phyloP scores from a whole-genome alignment of 306 rosid genomes.

The Casuarina cunninghamiana region DNA sequence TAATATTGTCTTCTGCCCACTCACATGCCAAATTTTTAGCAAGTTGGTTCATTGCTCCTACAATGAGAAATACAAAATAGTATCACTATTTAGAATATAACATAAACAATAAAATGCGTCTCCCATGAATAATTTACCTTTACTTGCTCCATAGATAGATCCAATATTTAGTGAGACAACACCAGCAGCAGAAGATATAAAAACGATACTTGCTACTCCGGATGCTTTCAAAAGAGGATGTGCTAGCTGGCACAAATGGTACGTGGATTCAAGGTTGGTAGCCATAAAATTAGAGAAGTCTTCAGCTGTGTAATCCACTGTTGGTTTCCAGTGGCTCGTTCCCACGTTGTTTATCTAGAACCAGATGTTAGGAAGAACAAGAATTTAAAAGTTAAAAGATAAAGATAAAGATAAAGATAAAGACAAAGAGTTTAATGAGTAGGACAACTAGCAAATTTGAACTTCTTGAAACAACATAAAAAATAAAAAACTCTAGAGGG shows the following conservation, averaged over 20 bases:
- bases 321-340: not conserved
- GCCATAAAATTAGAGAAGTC: slow-evolving; percentile 34
- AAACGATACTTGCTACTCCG: slow-evolving; percentile 35
- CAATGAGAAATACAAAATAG: not conserved
- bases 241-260: slow-evolving; percentile 45
- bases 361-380: not conserved
- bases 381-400: not conserved
- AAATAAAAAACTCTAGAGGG: not conserved
- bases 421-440: not conserved
- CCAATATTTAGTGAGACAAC: not conserved
- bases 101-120: too few species aligned
- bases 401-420: too few species aligned
- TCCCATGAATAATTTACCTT: slow-evolving; percentile 18
- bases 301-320: slow-evolving; percentile 30
- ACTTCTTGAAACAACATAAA: not conserved
- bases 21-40: slow-evolving; percentile 10
- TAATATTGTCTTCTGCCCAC: slow-evolving; percentile 16
- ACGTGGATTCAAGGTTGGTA: slow-evolving; percentile 43
- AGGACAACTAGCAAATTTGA: not conserved
- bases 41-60: slow-evolving; percentile 14
- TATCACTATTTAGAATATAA: not conserved
- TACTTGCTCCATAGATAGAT: slow-evolving; percentile 31
- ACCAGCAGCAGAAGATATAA: slow-evolving; percentile 37
- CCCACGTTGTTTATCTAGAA: slow-evolving; percentile 47
- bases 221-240: slow-evolving; percentile 50